These are phyloP conservation scores for Colletotrichum noveboracense DNA, from an alignment of 2,329 filamentous ascomycete species.

Conservation along the genomic window DNA sequence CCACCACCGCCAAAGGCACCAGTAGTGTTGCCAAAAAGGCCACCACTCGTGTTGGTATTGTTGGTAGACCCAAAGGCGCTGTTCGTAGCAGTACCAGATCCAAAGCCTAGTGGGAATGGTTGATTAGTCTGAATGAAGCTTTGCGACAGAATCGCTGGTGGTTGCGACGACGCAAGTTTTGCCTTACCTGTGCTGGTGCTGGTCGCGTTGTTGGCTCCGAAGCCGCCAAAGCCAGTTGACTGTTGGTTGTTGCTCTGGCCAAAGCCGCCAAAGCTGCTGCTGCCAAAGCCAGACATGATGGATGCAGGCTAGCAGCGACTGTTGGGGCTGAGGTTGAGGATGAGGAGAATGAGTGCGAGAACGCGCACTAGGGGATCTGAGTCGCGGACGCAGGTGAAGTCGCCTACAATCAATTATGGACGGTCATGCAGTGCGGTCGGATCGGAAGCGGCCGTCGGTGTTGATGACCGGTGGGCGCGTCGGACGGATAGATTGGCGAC, in stretches of 20 bases:
- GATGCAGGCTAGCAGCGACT: neutral
- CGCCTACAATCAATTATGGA: constrained; percentile 14
- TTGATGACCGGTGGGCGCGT: constrained; percentile 12
- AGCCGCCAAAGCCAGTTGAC: constrained; percentile 61
- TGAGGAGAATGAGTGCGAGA: neutral
- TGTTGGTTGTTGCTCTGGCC: constrained; percentile 59
- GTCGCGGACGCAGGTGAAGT: neutral
- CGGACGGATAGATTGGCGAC: neutral
- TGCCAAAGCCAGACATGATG: constrained; percentile 59
- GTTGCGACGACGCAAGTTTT: neutral
- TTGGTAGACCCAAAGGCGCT: constrained; percentile 50
- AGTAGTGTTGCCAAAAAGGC: constrained; percentile 30
- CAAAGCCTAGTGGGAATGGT: constrained; percentile 38
- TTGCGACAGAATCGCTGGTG: neutral
- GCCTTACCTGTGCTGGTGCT: constrained; percentile 56
- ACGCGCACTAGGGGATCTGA: neutral
- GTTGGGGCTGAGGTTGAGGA: neutral
- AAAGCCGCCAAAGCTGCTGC: constrained; percentile 60
- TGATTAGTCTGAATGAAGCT: constrained; percentile 12
- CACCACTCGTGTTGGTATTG: constrained; percentile 33
- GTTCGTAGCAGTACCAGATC: constrained; percentile 37
- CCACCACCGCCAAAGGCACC: constrained; percentile 11
- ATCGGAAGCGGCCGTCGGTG: neutral
- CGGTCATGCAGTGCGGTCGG: constrained; percentile 9
- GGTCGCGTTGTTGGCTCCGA: constrained; percentile 45